A percentile compares a stretch with the other conserved stretches of the same genome.
Evolutionary conservation across 2,329 filamentous ascomycete genomes (phyloP).

Genomic region (Penicillium hordei): DNA sequence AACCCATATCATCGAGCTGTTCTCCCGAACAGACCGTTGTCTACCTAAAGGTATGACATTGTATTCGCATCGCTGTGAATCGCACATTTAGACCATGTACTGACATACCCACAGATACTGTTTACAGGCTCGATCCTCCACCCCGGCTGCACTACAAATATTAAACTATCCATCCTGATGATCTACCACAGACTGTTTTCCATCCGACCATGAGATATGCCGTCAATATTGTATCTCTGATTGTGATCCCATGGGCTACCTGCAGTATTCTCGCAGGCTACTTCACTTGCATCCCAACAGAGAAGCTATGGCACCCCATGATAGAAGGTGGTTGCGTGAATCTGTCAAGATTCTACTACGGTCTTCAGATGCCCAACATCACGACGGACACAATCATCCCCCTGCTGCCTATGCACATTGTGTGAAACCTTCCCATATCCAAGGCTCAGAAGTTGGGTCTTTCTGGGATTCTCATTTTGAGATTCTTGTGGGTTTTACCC

Average conservation of each 20-base stretch:
- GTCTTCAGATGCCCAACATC: constrained; percentile 32
- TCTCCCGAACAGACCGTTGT: constrained; percentile 18
- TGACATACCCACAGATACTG: constrained; percentile 17
- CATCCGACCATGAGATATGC: constrained; percentile 21
- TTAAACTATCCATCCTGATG: constrained; percentile 31
- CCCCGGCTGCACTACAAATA: constrained; percentile 26
- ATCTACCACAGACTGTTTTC: constrained; percentile 31
- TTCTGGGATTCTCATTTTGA: constrained; percentile 29
- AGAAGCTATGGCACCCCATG: constrained; percentile 26
- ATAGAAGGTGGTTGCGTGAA: constrained; percentile 28
- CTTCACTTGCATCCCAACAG: constrained; percentile 28
- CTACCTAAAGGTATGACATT: constrained; percentile 23
- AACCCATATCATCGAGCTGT: constrained; percentile 22
- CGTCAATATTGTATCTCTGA: constrained; percentile 19
- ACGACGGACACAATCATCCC: constrained; percentile 32
- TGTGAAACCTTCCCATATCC: constrained; percentile 29
- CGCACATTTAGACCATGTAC: not conserved
- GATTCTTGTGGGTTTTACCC: constrained; percentile 23
- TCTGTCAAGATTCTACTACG: constrained; percentile 29
- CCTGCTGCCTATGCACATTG: constrained; percentile 26
- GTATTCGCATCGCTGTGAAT: too few species aligned
- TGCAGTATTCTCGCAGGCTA: constrained; percentile 26
- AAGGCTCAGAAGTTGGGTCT: constrained; percentile 23
- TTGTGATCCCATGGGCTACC: constrained; percentile 28
- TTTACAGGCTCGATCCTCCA: constrained; percentile 28